Evolutionary conservation across 73 alveolate species (phyloP).

Genomic region (Paramecium bursaria): DNA sequence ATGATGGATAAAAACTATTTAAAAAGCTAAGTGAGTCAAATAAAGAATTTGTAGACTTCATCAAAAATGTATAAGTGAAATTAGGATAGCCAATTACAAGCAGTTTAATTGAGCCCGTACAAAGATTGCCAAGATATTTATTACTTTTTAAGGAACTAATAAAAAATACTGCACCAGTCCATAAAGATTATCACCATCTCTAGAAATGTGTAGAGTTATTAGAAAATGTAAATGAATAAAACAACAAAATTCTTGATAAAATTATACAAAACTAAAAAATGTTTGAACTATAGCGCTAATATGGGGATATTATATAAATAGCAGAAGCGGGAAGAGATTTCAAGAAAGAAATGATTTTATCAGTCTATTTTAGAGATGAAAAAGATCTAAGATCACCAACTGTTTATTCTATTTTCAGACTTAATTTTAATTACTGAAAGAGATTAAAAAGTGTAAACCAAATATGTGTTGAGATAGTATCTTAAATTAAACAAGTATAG

Average conservation of each 20-base stretch:
- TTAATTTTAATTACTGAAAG: constrained; percentile 43
- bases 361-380: constrained; percentile 10
- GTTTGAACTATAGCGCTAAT: constrained; percentile 38
- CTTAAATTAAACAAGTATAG: constrained; percentile 13
- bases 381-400: neutral
- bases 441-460: constrained; percentile 1
- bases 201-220: neutral
- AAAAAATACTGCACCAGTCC: constrained; percentile 19
- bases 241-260: constrained; percentile 27
- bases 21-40: neutral
- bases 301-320: constrained; percentile 2
- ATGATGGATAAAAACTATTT: neutral
- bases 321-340: constrained; percentile 18
- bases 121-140: constrained; percentile 44
- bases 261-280: constrained; percentile 10
- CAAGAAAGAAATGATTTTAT: constrained; percentile 15
- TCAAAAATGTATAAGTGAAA: too few relatives aligned
- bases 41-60: constrained; percentile 1
- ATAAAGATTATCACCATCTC: constrained; percentile 16
- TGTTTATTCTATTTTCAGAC: constrained; percentile 33
- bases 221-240: constrained; percentile 5
- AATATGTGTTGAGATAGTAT: neutral
- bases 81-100: neutral
- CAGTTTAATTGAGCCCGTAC: constrained; percentile 24
- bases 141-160: constrained; percentile 13